Percentiles rank a stretch among this genome's conserved stretches.
These are phyloP conservation scores for Oryza glaberrima DNA, from an alignment of 176 grass and related monocot species.

Conservation along the genomic window DNA sequence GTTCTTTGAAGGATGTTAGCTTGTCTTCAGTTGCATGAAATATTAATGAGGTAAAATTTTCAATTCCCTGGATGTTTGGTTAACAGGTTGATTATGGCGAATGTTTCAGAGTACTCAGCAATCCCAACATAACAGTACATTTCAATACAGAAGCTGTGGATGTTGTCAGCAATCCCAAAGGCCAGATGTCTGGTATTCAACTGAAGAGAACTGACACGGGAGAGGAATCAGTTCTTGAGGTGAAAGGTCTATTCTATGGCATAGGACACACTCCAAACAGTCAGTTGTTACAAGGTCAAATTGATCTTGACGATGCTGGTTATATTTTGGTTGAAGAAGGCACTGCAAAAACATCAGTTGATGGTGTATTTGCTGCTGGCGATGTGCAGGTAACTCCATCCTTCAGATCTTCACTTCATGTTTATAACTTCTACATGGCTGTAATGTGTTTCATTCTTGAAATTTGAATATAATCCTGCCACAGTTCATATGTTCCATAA, in stretches of 20 bases:
- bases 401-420: neutral
- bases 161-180: conserved; percentile 84
- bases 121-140: conserved; percentile 94
- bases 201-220: conserved; percentile 66
- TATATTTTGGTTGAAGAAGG: conserved; percentile 89
- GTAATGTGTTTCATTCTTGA: neutral
- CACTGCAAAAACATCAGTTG: conserved; percentile 81
- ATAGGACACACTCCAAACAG: conserved; percentile 98
- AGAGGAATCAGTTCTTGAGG: conserved; percentile 74
- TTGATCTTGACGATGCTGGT: conserved; percentile 80
- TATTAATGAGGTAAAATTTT: conserved; percentile 86
- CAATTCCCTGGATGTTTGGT: conserved; percentile 95
- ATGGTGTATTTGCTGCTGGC: conserved; percentile 99
- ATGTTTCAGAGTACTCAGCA: conserved; percentile 99
- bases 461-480: conserved; percentile 16
- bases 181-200: conserved; percentile 90
- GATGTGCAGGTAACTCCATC: conserved; percentile 84
- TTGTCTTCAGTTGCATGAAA: conserved; percentile 56
- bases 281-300: conserved; percentile 83
- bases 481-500: conserved; percentile 7
- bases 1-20: conserved; percentile 59
- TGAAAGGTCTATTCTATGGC: conserved; percentile 97
- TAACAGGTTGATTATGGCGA: conserved; percentile 99
- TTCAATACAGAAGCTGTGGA: conserved; percentile 91
- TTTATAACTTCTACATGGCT: conserved; percentile 25